Evolutionary conservation across 768 basidiomycete genomes (phyloP).

Genomic region (Boletus huronensis): DNA sequence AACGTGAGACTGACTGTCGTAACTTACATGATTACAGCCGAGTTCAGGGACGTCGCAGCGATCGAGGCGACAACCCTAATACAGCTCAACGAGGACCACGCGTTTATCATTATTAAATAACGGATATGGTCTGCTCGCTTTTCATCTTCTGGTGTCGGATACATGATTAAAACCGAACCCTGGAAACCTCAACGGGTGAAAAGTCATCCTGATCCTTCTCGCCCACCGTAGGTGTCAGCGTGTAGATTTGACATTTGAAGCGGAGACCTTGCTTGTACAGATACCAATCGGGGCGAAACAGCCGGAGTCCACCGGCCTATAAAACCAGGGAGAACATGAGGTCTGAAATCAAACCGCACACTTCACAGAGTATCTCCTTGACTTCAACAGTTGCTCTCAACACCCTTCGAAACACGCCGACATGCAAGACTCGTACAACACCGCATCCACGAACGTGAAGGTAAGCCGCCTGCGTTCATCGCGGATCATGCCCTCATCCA

Average conservation of each 20-base stretch:
- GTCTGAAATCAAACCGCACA: not conserved
- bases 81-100: not conserved
- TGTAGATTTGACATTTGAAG: not conserved
- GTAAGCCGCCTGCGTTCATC: constrained; percentile 2
- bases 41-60: not conserved
- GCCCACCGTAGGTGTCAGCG: not conserved
- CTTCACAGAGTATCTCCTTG: not conserved
- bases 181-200: too few relatives aligned
- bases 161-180: not conserved
- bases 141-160: not conserved
- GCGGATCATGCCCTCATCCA: constrained; percentile 1
- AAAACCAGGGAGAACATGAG: constrained; percentile 1
- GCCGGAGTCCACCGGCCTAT: too few relatives aligned
- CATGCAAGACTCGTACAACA: constrained; percentile 28
- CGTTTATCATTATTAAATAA: constrained; percentile 8
- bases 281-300: not conserved
- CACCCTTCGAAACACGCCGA: not conserved
- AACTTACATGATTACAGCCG: not conserved
- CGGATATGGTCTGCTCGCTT: not conserved
- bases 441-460: constrained; percentile 26
- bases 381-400: constrained; percentile 14
- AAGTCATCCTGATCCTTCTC: too few relatives aligned
- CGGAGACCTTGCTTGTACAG: not conserved
- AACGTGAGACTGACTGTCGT: constrained; percentile 7
- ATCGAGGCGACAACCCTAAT: not conserved